Percentiles rank a stretch among this genome's conserved stretches.
Evolutionary conservation across 345 rosid species (phyloP).

Genomic region (Laguncularia racemosa): DNA sequence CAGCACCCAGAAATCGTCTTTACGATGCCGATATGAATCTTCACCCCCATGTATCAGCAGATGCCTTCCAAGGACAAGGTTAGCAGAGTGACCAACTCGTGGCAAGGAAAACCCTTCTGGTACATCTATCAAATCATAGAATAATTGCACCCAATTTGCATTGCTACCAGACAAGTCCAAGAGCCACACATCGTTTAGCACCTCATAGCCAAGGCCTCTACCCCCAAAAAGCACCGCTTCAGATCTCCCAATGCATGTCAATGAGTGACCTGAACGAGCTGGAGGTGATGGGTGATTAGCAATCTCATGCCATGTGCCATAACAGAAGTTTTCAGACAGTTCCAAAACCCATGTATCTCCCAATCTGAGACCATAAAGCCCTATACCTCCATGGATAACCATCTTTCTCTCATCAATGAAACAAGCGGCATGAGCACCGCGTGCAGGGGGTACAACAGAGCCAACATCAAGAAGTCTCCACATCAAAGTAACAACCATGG

Average conservation of each 20-base stretch:
- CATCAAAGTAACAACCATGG: slow-evolving; percentile 29
- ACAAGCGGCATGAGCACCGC: slow-evolving; percentile 94
- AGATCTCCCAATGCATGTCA: slow-evolving; percentile 55
- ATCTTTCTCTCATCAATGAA: slow-evolving; percentile 55
- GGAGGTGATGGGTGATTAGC: slow-evolving; percentile 60
- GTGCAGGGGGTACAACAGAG: slow-evolving; percentile 54
- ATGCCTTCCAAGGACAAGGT: slow-evolving; percentile 58
- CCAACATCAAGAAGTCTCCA: slow-evolving; percentile 69
- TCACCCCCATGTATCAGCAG: slow-evolving; percentile 88
- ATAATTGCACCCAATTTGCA: slow-evolving; percentile 55
- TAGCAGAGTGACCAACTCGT: slow-evolving; percentile 95
- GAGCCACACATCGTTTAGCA: slow-evolving; percentile 77
- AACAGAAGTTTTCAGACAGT: slow-evolving; percentile 47
- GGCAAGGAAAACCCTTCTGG: slow-evolving; percentile 58
- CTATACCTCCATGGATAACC: slow-evolving; percentile 88
- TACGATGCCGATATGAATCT: slow-evolving; percentile 70
- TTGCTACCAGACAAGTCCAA: slow-evolving; percentile 39
- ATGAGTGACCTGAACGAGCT: slow-evolving; percentile 87
- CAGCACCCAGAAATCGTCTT: slow-evolving; percentile 84
- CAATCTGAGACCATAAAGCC: slow-evolving; percentile 55
- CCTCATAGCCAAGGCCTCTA: slow-evolving; percentile 80
- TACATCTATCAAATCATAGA: slow-evolving; percentile 42
- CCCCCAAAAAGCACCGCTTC: slow-evolving; percentile 76
- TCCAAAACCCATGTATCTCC: slow-evolving; percentile 84
- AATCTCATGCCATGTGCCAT: slow-evolving; percentile 60